Percentiles rank a stretch among this genome's conserved stretches.
These are phyloP conservation scores for Marsdenia floribunda DNA, from an alignment of 257 asterid species.

Conservation along the genomic window DNA sequence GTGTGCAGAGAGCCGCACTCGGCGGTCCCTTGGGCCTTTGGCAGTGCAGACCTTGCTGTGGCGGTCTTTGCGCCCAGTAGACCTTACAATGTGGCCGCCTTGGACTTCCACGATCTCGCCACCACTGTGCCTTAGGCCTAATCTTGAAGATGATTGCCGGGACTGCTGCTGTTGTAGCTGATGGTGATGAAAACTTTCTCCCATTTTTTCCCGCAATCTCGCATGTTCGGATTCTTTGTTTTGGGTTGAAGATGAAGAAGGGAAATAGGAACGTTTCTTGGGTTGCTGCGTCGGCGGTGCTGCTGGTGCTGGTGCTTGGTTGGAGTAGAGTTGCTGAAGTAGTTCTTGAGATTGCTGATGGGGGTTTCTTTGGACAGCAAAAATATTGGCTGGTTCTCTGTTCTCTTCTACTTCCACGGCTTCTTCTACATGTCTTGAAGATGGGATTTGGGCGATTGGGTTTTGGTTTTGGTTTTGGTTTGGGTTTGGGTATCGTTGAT, in stretches of 20 bases:
- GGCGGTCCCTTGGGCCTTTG: constrained; percentile 95
- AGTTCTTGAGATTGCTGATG: constrained; percentile 29
- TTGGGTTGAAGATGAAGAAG: constrained; percentile 34
- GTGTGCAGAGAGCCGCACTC: constrained; percentile 96
- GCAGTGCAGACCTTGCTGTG: constrained; percentile 99
- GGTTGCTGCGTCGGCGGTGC: constrained; percentile 27
- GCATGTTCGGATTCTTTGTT: constrained; percentile 61
- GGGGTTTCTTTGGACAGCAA: constrained; percentile 10
- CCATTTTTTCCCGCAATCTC: constrained; percentile 46
- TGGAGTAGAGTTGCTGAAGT: constrained; percentile 28
- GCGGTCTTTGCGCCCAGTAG: constrained; percentile 94
- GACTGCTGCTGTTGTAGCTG: constrained; percentile 13
- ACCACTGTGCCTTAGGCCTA: constrained; percentile 32
- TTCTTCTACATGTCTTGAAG: constrained; percentile 29
- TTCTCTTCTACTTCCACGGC: constrained; percentile 27
- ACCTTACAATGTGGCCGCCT: constrained; percentile 97
- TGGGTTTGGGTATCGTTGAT: constrained; percentile 18
- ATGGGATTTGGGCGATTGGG: constrained; percentile 13
- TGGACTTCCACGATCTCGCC: constrained; percentile 93
- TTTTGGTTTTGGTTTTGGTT: constrained; percentile 24
- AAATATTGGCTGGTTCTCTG: constrained; percentile 10
- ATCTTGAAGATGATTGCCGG: constrained; percentile 38
- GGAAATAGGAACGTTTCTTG: constrained; percentile 48
- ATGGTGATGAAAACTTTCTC: constrained; percentile 31
- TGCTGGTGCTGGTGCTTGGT: constrained; percentile 8